phyloP scores from a whole-genome alignment of 176 grass and related monocot species.

The Cenchrus americanus region DNA sequence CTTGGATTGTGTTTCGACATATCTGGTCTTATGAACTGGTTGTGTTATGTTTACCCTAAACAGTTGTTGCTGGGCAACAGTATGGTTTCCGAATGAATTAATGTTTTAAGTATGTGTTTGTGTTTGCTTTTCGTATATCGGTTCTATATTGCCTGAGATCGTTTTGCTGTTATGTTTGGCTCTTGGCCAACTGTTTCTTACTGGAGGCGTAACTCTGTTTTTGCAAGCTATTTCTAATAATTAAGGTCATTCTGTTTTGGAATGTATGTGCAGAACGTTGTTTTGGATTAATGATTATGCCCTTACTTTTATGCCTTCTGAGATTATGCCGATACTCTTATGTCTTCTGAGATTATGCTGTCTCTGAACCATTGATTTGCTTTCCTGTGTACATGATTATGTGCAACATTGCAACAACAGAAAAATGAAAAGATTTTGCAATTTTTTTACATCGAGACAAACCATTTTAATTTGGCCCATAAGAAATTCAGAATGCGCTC shows the following conservation, averaged over 20 bases:
- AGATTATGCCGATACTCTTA: too few relatives aligned
- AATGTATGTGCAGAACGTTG: too few relatives aligned
- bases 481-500: not conserved
- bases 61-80: not conserved
- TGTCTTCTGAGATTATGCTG: too few relatives aligned
- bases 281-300: too few relatives aligned
- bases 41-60: not conserved
- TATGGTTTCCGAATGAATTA: constrained; percentile 28
- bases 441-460: not conserved
- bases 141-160: not conserved
- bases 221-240: too few relatives aligned
- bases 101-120: not conserved
- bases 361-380: too few relatives aligned
- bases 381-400: too few relatives aligned
- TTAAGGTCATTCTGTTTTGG: too few relatives aligned
- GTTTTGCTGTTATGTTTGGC: not conserved
- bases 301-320: too few relatives aligned
- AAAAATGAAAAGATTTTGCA: not conserved
- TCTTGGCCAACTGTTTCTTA: too few relatives aligned
- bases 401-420: too few relatives aligned
- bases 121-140: not conserved
- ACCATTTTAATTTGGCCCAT: not conserved
- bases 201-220: too few relatives aligned
- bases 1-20: not conserved
- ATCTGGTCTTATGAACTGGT: not conserved